Evolutionary conservation across 2,329 filamentous ascomycete species (phyloP).

Genomic region (Epichloe sylvatica): DNA sequence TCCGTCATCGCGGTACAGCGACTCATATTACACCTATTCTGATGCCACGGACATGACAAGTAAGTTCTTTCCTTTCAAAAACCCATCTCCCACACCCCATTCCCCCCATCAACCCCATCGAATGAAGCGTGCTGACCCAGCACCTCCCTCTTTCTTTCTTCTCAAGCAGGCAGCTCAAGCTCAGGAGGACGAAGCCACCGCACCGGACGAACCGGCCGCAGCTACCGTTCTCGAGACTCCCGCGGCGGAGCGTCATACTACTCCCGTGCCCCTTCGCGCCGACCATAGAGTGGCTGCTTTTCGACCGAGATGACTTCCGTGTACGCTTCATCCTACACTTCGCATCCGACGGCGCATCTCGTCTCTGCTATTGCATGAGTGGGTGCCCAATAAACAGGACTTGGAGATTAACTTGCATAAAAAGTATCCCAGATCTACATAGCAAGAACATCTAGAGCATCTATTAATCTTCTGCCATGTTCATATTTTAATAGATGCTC

Average conservation of each 20-base stretch:
- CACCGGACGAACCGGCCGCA: constrained; percentile 3
- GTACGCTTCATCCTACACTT: background rate
- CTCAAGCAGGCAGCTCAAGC: constrained; percentile 10
- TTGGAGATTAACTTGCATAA: too few relatives aligned
- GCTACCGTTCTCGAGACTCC: constrained; percentile 4
- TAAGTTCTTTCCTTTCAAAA: constrained; percentile 24
- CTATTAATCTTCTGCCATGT: too few relatives aligned
- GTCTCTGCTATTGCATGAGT: background rate
- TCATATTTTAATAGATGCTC: too few relatives aligned
- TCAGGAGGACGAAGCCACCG: constrained; percentile 10
- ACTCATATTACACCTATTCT: constrained; percentile 41
- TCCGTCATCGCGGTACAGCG: constrained; percentile 30
- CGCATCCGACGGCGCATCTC: background rate
- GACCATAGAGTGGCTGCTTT: constrained; percentile 2
- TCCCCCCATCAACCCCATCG: background rate
- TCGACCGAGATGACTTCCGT: background rate
- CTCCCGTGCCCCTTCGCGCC: constrained; percentile 3
- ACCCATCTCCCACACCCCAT: background rate
- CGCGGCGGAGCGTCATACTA: constrained; percentile 3
- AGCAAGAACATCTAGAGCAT: too few relatives aligned
- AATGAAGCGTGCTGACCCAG: background rate
- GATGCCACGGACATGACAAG: constrained; percentile 28
- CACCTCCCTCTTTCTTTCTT: background rate
- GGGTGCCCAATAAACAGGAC: background rate
- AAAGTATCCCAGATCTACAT: too few relatives aligned